Percentiles rank a stretch among this genome's conserved stretches.
Evolutionary conservation across 2,329 filamentous ascomycete species (phyloP).

Genomic region (Tricladium varicosporioides): DNA sequence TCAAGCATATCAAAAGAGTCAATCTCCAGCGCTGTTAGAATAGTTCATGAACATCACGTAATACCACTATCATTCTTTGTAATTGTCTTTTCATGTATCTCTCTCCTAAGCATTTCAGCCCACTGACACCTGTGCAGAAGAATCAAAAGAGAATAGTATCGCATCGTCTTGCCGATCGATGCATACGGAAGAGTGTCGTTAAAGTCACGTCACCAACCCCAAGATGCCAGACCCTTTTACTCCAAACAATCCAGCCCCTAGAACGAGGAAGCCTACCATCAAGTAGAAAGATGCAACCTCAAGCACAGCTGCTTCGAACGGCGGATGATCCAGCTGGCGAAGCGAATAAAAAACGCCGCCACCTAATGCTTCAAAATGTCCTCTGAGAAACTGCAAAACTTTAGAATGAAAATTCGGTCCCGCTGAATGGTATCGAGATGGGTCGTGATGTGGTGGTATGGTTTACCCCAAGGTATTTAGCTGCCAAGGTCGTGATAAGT

Average conservation of each 20-base stretch:
- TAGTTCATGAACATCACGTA: neutral
- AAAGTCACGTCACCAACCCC: constrained; percentile 3
- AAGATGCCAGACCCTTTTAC: constrained; percentile 28
- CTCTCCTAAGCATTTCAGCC: constrained; percentile 4
- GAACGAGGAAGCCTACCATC: constrained; percentile 20
- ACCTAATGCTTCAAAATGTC: constrained; percentile 22
- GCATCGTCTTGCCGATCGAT: neutral
- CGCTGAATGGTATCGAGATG: constrained; percentile 16
- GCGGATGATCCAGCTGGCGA: constrained; percentile 15
- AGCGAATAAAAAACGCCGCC: constrained; percentile 24
- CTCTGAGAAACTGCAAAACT: constrained; percentile 14
- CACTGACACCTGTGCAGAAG: constrained; percentile 7
- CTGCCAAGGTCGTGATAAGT: constrained; percentile 13
- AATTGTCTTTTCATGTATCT: constrained; percentile 2
- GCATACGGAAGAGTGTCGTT: neutral
- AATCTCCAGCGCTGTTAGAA: no score
- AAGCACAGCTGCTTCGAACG: constrained; percentile 23
- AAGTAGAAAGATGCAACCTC: constrained; percentile 26
- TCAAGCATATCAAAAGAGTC: no score
- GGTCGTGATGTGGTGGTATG: constrained; percentile 19
- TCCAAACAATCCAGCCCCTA: constrained; percentile 27
- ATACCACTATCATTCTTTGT: neutral
- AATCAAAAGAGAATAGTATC: constrained; percentile 3
- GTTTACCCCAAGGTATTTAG: constrained; percentile 16
- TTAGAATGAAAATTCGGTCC: constrained; percentile 17